Evolutionary conservation across 1,284 basidiomycete genomes (phyloP).

Genomic region (Flammula alnicola): DNA sequence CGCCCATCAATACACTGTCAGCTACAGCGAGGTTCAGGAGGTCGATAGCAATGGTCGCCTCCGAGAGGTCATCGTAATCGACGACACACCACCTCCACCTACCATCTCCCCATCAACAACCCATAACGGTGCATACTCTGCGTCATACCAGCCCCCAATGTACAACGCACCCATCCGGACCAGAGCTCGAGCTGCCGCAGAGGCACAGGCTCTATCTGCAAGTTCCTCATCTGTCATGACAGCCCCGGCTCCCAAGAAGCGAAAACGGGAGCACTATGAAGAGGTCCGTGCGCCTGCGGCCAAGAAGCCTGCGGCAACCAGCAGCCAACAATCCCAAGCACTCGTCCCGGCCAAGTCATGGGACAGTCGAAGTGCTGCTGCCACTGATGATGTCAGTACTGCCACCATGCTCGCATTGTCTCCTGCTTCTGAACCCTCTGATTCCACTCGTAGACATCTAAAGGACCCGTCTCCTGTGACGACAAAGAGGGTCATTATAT

Average conservation of each 20-base stretch:
- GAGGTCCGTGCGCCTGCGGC: conserved; percentile 65
- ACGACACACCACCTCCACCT: conserved; percentile 79
- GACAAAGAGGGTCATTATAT: conserved; percentile 97
- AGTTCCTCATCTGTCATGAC: conserved; percentile 65
- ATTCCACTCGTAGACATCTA: conserved; percentile 56
- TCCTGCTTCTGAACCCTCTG: conserved; percentile 28
- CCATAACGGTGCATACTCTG: conserved; percentile 68
- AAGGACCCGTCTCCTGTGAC: conserved; percentile 75
- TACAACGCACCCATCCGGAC: conserved; percentile 77
- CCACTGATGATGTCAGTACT: conserved; percentile 64
- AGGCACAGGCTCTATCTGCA: conserved; percentile 73
- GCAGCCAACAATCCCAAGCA: conserved; percentile 51
- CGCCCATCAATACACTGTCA: conserved; percentile 76
- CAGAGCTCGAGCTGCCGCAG: conserved; percentile 79
- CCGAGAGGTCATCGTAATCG: conserved; percentile 85
- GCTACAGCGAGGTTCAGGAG: conserved; percentile 84
- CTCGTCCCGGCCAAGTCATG: conserved; percentile 59
- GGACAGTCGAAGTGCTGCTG: conserved; percentile 62
- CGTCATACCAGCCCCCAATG: conserved; percentile 78
- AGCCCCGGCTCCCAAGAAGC: conserved; percentile 74
- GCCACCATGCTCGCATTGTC: conserved; percentile 20
- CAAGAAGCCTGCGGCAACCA: conserved; percentile 57
- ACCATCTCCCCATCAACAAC: conserved; percentile 76
- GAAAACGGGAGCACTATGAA: conserved; percentile 72
- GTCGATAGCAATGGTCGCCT: conserved; percentile 74